phyloP scores from a whole-genome alignment of 2,329 filamentous ascomycete species.

The Aspergillus fischeri region DNA sequence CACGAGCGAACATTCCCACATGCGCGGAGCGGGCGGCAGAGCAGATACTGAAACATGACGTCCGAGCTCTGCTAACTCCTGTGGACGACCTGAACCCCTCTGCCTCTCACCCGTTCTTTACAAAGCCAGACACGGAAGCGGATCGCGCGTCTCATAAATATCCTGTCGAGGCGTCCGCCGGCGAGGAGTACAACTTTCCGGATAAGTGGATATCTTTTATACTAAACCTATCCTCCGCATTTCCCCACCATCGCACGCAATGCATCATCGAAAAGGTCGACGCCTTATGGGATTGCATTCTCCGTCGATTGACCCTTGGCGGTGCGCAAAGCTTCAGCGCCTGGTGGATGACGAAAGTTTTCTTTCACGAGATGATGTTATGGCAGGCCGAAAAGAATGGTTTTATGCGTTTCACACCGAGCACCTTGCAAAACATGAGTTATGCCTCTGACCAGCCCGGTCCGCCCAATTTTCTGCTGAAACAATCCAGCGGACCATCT shows the following conservation, averaged over 20 bases:
- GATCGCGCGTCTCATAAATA: conserved; percentile 28
- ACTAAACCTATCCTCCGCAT: conserved; percentile 36
- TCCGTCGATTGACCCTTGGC: conserved; percentile 42
- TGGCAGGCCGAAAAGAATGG: conserved; percentile 89
- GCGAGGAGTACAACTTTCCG: conserved; percentile 45
- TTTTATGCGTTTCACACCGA: conserved; percentile 62
- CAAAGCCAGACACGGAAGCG: conserved; percentile 30
- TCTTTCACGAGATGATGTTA: conserved; percentile 88
- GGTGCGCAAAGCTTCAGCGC: conserved; percentile 46
- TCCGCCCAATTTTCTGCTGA: conserved; percentile 19
- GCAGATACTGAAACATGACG: conserved; percentile 42
- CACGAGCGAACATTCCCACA: conserved; percentile 38
- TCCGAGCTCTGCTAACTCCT: conserved; percentile 41
- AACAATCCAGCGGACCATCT: conserved; percentile 14
- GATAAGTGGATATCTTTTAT: conserved; percentile 47
- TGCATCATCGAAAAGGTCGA: conserved; percentile 45
- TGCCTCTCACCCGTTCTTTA: conserved; percentile 30
- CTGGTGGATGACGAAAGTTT: conserved; percentile 78
- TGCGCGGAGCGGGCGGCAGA: conserved; percentile 34
- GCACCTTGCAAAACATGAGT: conserved; percentile 26
- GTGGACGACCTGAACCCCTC: conserved; percentile 30
- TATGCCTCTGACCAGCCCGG: conserved; percentile 21
- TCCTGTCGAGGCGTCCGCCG: conserved; percentile 33
- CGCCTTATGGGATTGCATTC: conserved; percentile 41
- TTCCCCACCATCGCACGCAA: conserved; percentile 40